These are phyloP conservation scores for Acanthamoeba sp. DNA, from an alignment of 208 protist species.

Conservation along the genomic window DNA sequence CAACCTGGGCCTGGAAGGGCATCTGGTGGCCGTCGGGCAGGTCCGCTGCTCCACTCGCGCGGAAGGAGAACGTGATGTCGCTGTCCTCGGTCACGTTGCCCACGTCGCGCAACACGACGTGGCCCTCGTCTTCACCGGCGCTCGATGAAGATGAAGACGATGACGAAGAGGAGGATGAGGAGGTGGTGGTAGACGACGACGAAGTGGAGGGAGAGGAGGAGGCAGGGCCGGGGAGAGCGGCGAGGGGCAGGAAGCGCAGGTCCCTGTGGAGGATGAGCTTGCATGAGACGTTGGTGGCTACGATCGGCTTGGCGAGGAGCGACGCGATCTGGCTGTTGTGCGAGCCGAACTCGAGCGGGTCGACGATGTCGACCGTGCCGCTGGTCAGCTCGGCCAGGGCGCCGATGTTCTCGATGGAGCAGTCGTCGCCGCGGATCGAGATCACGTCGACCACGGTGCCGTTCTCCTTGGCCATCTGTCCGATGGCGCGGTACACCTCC, in stretches of 20 bases:
- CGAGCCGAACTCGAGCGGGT: conserved; percentile 69
- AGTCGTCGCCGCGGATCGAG: conserved; percentile 77
- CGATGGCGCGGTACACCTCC: conserved; percentile 2
- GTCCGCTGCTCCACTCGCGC: not conserved
- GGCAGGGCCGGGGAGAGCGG: not conserved
- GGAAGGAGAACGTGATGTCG: conserved; percentile 71
- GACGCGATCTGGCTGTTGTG: conserved; percentile 40
- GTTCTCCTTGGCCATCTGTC: conserved; percentile 3
- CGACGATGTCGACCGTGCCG: conserved; percentile 76
- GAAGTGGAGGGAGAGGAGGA: not conserved
- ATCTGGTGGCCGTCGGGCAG: not conserved
- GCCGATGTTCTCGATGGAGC: conserved; percentile 75
- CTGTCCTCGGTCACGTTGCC: conserved; percentile 75
- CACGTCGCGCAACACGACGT: not conserved
- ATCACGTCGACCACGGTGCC: conserved; percentile 65
- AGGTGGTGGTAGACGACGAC: not conserved
- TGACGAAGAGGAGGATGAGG: not conserved
- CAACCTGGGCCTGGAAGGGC: conserved; percentile 44
- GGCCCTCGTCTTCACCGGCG: not conserved
- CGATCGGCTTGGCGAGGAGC: conserved; percentile 28
- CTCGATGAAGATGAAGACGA: not conserved
- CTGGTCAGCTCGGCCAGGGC: conserved; percentile 69
- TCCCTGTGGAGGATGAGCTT: conserved; percentile 1
- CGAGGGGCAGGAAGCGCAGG: not conserved
- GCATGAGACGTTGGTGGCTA: conserved; percentile 49